Conservation (phyloP, 495 filamentous ascomycete genomes). For the Symbiotaphrina buchneri region DNA sequence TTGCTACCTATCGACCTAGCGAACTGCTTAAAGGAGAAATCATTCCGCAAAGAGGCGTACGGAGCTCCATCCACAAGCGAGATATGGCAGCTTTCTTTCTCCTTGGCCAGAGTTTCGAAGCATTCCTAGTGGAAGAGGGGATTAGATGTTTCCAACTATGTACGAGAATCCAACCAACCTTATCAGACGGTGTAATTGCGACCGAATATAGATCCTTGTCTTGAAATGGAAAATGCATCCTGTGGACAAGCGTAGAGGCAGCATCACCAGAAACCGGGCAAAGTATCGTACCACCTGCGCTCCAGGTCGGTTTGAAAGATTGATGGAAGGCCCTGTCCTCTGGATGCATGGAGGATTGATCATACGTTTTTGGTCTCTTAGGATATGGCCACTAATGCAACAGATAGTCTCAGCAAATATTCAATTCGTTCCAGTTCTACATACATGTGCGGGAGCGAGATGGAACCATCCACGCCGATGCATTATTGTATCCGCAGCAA, state of each 20-base stretch:
- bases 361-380: slow-evolving; percentile 43
- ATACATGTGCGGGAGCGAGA: slow-evolving; percentile 22
- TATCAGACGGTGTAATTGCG: too few species aligned
- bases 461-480: slow-evolving; percentile 3
- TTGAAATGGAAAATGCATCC: slow-evolving; percentile 2
- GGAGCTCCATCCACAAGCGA: slow-evolving; percentile 17
- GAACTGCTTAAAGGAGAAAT: slow-evolving; percentile 17
- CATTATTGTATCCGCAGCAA: slow-evolving; percentile 11
- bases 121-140: too few species aligned
- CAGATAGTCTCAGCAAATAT: slow-evolving; percentile 21
- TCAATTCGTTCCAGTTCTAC: slow-evolving; percentile 20
- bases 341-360: slow-evolving; percentile 29
- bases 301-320: slow-evolving; percentile 59
- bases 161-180: too few species aligned
- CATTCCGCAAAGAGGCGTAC: slow-evolving; percentile 13
- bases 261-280: slow-evolving; percentile 21
- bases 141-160: too few species aligned
- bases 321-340: slow-evolving; percentile 35
- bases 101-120: too few species aligned
- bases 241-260: too few species aligned
- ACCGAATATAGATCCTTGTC: too few species aligned
- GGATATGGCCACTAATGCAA: slow-evolving; percentile 66
- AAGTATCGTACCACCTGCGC: slow-evolving; percentile 45
- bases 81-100: too few species aligned
- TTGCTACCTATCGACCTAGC: slow-evolving; percentile 9